These are phyloP conservation scores for Boeremia exigua DNA, from an alignment of 2,329 filamentous ascomycete species.

Conservation along the genomic window DNA sequence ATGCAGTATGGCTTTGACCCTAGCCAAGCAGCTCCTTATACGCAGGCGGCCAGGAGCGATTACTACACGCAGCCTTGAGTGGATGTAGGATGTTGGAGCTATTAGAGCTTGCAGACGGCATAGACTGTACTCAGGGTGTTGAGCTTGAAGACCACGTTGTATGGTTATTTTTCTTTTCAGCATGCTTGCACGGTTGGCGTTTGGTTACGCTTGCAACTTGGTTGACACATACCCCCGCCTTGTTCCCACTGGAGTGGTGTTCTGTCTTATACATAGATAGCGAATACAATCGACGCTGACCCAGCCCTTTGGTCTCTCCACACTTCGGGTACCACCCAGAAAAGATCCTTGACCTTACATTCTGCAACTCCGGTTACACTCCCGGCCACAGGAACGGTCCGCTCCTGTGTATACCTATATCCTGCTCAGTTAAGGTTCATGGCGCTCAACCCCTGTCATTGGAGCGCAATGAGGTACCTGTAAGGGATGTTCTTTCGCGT, in stretches of 20 bases:
- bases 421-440: not conserved
- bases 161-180: conserved; percentile 1
- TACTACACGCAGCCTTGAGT: conserved; percentile 6
- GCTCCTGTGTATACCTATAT: not conserved
- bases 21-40: conserved; percentile 10
- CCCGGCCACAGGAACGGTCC: not conserved
- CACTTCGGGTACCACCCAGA: not conserved
- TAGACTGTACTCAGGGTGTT: not conserved
- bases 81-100: not conserved
- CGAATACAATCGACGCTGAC: not conserved
- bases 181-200: conserved; percentile 11
- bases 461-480: not conserved
- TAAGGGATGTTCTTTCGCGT: not conserved
- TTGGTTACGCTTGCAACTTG: conserved; percentile 13
- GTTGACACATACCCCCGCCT: conserved; percentile 17
- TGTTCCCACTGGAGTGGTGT: conserved; percentile 6
- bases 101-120: not conserved
- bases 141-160: conserved; percentile 1
- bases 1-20: conserved; percentile 14
- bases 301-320: not conserved
- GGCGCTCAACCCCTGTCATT: not conserved
- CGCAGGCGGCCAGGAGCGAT: conserved; percentile 6
- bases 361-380: conserved; percentile 1
- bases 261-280: conserved; percentile 5
- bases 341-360: not conserved